Percentiles rank a stretch among this genome's conserved stretches.
These are phyloP conservation scores for Scutellaria galericulata DNA, from an alignment of 257 asterid genomes.

Conservation along the genomic window DNA sequence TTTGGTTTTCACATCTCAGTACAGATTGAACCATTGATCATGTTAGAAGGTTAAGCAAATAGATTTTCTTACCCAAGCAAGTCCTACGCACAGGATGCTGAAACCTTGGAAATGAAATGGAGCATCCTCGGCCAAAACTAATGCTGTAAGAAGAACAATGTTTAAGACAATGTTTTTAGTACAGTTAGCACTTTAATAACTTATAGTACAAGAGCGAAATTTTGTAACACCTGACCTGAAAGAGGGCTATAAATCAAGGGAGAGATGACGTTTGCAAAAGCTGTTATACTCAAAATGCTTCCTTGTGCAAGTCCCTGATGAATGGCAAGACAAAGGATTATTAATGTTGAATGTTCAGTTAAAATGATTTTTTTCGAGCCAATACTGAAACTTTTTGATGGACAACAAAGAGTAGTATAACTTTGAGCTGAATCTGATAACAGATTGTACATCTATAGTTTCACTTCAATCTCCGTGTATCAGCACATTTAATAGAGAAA, in stretches of 20 bases:
- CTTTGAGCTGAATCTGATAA: background rate
- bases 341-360: background rate
- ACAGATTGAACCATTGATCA: constrained; percentile 3
- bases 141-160: constrained; percentile 48
- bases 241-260: constrained; percentile 77
- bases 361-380: background rate
- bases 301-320: constrained; percentile 81
- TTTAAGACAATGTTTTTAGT: background rate
- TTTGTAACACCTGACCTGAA: constrained; percentile 66
- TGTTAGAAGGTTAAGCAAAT: background rate
- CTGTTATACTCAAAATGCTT: constrained; percentile 66
- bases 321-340: background rate
- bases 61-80: constrained; percentile 62
- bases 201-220: background rate
- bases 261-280: constrained; percentile 66
- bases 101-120: constrained; percentile 88
- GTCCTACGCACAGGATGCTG: constrained; percentile 72
- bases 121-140: constrained; percentile 63
- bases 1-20: background rate
- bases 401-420: background rate
- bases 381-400: background rate
- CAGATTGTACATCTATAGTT: background rate
- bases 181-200: background rate
- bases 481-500: background rate
- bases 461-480: background rate